Evolutionary conservation across 331 rosid genomes (phyloP), one percentile per base, ranked within the genome.

Genomic region (Dryas integrifolia): DNA sequence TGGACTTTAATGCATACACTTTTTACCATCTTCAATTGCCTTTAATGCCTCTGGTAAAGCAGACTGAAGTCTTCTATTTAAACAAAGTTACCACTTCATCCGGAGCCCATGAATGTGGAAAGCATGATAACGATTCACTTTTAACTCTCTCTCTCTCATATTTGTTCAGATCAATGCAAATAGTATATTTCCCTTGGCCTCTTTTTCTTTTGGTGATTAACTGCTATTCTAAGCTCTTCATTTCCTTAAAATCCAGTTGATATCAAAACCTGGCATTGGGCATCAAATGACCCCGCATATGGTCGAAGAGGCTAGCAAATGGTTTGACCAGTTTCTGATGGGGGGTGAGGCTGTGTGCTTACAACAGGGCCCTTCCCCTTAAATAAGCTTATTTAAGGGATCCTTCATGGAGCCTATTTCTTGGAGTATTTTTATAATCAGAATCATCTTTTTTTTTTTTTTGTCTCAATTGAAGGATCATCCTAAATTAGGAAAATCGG

Each of bases 261-360:
- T 79, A 26, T 82, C 86, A n/a, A 86, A 86, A 72, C 85, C 84
- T 4, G 92, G 88, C 75, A 72, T 89, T 35, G 78, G 72, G 6
- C 96, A 91, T 75, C 81, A 81, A 76, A 59, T 84, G 83, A 89
- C 98, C 2, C 67, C 81, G 24, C 56, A 60, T 38, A 89, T 89
- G 84, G 85, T 89, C 43, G 86, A 76, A 73, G 90, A 94, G 83
- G 88, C 89, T 38, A 71, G 88, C 26, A 75, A 88, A 69, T 94
- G 96, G 98, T 88, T 94, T 78, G 95, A 89, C 55, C 80, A 65
- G 64, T 84, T 83, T 69, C 79, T 94, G 13, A 85, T 63, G 76
- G 80, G 0, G 18, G 65, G 60, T 58, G 59, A 75, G 40, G 50
- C 58, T 26, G 24, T 26, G 4, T 1, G 1, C 10, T 46, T 13